Evolutionary conservation across 108 stramenopile genomes (phyloP).

Genomic region (Parietichytrium sp.): DNA sequence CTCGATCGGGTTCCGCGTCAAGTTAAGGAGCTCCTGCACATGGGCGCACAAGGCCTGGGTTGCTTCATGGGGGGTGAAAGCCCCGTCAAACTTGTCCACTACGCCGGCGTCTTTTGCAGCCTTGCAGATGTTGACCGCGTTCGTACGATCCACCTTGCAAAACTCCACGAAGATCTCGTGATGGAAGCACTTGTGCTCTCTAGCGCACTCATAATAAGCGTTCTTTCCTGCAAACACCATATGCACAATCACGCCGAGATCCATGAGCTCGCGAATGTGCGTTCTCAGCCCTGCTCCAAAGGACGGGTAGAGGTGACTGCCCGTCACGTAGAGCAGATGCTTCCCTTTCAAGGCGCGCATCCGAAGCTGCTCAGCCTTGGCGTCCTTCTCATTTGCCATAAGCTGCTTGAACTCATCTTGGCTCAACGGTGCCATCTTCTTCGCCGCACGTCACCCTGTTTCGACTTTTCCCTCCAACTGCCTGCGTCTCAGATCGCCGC

Average conservation of each 20-base stretch:
- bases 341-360: conserved; percentile 7
- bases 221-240: neutral
- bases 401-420: too few species aligned
- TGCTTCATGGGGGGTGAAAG: conserved; percentile 21
- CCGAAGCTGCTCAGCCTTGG: neutral
- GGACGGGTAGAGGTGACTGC: conserved; percentile 10
- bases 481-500: too few species aligned
- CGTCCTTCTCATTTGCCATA: neutral
- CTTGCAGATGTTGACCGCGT: neutral
- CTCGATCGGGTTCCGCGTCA: neutral
- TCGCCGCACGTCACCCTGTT: too few species aligned
- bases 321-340: conserved; percentile 26
- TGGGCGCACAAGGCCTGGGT: neutral
- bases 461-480: too few species aligned
- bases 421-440: too few species aligned
- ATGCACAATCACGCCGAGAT: neutral
- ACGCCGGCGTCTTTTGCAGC: neutral
- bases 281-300: neutral
- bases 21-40: neutral
- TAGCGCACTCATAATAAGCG: neutral
- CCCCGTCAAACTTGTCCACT: neutral
- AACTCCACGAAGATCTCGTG: conserved; percentile 1
- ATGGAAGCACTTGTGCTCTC: neutral
- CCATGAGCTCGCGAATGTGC: neutral
- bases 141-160: neutral